Evolutionary conservation across 2,329 filamentous ascomycete species (phyloP).

Genomic region (Claviceps capensis): DNA sequence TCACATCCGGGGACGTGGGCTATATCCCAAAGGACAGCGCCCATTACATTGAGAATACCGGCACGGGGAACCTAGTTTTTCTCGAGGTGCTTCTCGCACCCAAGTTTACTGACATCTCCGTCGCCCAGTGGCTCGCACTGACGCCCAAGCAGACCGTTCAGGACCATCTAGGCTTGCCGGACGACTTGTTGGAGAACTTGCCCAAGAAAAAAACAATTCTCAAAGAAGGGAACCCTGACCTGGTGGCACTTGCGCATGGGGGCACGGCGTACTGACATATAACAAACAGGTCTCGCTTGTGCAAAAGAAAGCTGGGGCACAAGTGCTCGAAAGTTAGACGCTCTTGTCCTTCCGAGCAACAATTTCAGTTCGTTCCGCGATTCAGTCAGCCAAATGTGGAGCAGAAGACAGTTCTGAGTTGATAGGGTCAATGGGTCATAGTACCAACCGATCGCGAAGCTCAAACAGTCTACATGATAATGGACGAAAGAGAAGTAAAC

Average conservation of each 20-base stretch:
- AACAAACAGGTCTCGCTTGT: background rate
- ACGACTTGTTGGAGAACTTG: conserved; percentile 21
- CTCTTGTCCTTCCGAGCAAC: no score
- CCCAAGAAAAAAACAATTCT: conserved; percentile 29
- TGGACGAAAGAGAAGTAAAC: no score
- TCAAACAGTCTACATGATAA: no score
- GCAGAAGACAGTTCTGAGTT: no score
- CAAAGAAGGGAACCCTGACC: conserved; percentile 25
- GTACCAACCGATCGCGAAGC: no score
- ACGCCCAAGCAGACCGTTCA: conserved; percentile 44
- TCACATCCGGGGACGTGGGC: conserved; percentile 43
- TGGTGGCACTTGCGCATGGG: conserved; percentile 15
- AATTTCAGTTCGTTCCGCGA: no score
- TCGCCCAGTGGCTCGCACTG: conserved; percentile 44
- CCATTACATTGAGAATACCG: conserved; percentile 50
- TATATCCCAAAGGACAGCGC: conserved; percentile 37
- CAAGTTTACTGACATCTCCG: conserved; percentile 38
- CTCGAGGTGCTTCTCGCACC: conserved; percentile 44
- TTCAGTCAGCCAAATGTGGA: no score
- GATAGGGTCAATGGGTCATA: no score
- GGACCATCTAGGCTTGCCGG: conserved; percentile 35
- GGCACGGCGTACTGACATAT: conserved; percentile 10
- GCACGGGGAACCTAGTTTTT: conserved; percentile 41
- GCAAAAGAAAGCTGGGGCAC: background rate
- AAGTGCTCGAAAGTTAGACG: no score